These are phyloP conservation scores for Sclerotinia glacialis DNA, from an alignment of 2,329 filamentous ascomycete species.

Conservation along the genomic window DNA sequence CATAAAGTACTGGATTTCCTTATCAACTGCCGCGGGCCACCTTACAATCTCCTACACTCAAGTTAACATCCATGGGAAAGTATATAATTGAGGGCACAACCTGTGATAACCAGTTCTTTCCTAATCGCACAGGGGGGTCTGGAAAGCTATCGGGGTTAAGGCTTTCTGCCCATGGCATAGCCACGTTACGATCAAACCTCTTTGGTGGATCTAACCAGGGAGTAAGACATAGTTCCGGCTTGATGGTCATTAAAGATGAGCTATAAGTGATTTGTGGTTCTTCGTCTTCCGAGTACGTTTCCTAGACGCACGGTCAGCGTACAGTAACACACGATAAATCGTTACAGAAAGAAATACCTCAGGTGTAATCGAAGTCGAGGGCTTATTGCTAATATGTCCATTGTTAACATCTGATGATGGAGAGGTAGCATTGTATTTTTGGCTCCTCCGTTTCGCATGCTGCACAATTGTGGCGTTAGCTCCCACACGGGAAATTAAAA, in stretches of 20 bases:
- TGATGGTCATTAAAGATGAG: constrained; percentile 15
- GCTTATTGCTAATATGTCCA: constrained; percentile 2
- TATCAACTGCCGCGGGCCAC: constrained; percentile 18
- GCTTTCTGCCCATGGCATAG: constrained; percentile 11
- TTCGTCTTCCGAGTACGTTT: constrained; percentile 11
- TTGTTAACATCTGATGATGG: constrained; percentile 4
- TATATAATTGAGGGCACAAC: background rate
- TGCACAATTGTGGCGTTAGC: constrained; percentile 17
- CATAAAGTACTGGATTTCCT: constrained; percentile 20
- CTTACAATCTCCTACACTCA: constrained; percentile 3
- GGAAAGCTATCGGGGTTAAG: constrained; percentile 13
- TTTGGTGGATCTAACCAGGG: constrained; percentile 21
- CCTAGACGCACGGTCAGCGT: constrained; percentile 10
- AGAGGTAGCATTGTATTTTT: background rate
- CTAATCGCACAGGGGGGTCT: constrained; percentile 1
- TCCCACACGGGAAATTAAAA: constrained; percentile 16
- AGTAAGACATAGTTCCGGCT: constrained; percentile 15
- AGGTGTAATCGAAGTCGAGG: background rate
- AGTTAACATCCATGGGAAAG: constrained; percentile 3
- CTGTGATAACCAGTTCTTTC: constrained; percentile 21
- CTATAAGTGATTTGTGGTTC: constrained; percentile 11
- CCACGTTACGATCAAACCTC: constrained; percentile 19
- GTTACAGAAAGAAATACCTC: constrained; percentile 13
- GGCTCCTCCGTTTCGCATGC: constrained; percentile 15
- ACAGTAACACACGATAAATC: background rate